These are phyloP conservation scores for Urochloa ruziziensis DNA, from an alignment of 176 grass and related monocot species.

Conservation along the genomic window DNA sequence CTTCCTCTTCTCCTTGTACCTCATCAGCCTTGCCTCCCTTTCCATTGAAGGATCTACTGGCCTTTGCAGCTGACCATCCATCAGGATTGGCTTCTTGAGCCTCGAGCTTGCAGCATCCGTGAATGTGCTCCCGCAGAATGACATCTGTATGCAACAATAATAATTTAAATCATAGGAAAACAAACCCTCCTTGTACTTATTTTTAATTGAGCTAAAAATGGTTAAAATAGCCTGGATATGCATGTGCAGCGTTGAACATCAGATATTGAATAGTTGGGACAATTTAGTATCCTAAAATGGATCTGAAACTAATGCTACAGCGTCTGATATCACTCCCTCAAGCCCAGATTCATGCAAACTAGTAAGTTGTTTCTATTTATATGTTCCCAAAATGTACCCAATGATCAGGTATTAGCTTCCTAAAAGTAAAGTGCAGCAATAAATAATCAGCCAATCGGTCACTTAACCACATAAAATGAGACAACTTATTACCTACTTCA, in stretches of 20 bases:
- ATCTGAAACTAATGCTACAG: neutral
- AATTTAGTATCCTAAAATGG: neutral
- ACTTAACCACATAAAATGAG: slow-evolving; percentile 36
- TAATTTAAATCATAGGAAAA: neutral
- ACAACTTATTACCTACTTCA: neutral
- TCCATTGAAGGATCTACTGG: neutral
- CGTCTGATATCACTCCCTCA: neutral
- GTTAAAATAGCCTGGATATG: neutral
- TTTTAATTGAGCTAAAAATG: neutral
- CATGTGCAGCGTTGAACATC: neutral
- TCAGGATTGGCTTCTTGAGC: slow-evolving; percentile 14
- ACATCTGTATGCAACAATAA: slow-evolving; percentile 33
- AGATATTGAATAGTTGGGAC: neutral
- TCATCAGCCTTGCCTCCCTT: slow-evolving; percentile 56
- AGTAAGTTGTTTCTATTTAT: neutral
- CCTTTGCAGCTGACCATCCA: neutral
- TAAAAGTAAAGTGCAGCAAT: neutral
- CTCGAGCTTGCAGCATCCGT: slow-evolving; percentile 38
- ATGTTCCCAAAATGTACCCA: neutral
- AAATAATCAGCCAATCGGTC: neutral
- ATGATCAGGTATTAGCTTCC: neutral
- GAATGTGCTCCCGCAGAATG: slow-evolving; percentile 52
- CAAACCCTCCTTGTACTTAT: too few species aligned
- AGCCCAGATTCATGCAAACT: neutral
- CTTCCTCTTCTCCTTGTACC: slow-evolving; percentile 78